Percentiles rank a stretch among this genome's conserved stretches.
Conservation (phyloP, 129 eudicot genomes). For the Flaveria linearis region DNA sequence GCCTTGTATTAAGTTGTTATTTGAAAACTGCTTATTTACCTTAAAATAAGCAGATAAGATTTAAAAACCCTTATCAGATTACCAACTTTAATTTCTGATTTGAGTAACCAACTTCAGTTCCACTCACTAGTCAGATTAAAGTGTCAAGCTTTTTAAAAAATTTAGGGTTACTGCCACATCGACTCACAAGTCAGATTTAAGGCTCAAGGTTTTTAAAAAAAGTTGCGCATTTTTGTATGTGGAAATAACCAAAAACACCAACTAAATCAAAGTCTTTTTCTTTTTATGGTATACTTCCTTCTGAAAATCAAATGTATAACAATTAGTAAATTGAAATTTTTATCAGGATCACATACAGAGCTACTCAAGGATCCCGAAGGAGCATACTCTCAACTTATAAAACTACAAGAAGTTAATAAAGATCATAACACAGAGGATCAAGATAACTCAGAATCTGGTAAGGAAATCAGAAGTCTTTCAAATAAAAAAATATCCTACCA, state of each 20-base stretch:
- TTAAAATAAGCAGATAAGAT: not conserved
- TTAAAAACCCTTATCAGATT: not conserved
- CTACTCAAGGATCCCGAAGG: slow-evolving; percentile 32
- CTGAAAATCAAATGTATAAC: not conserved
- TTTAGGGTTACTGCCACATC: too few relatives aligned
- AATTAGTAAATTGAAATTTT: not conserved
- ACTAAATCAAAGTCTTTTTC: not conserved
- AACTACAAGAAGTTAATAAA: slow-evolving; percentile 25
- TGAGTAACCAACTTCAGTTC: not conserved
- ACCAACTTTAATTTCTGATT: not conserved
- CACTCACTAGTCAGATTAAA: not conserved
- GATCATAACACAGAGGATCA: slow-evolving; percentile 24
- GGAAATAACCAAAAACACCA: not conserved
- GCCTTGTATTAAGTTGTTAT: not conserved
- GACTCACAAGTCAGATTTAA: not conserved
- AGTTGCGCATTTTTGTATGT: not conserved
- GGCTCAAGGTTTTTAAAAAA: not conserved
- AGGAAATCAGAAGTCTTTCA: slow-evolving; percentile 25
- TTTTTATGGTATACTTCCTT: not conserved
- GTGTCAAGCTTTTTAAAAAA: not conserved
- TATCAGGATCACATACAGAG: slow-evolving; percentile 28
- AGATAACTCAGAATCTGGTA: not conserved
- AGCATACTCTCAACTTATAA: slow-evolving; percentile 32
- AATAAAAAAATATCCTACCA: slow-evolving; percentile 19
- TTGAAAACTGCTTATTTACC: not conserved